Base-by-base conservation (phyloP, 306 rosid genomes). In the Astragalus membranaceus region DNA sequence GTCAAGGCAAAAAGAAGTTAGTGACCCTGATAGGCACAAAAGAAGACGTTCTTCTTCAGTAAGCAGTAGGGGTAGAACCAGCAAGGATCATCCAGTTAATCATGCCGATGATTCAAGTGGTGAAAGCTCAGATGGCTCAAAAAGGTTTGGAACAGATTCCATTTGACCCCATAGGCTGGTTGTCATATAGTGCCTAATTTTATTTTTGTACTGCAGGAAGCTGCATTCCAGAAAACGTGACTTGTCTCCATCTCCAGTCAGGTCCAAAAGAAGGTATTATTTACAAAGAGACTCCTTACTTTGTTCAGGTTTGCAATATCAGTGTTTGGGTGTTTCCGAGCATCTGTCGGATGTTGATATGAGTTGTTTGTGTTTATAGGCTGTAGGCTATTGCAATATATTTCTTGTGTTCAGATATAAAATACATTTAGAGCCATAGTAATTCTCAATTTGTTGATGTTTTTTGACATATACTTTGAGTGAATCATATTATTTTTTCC, bases 231-330 rank as follows among this genome's bases (percentile, higher is more conserved):
- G 95, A 80, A 91, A 81, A 77, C 89, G 73, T n/a, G 82, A 86
- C 75, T 83, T 64, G 23, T 91, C 99, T 36, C 92, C 92, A 26
- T 94, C 97, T 57, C 96, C 96, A 8, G 83, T 82, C 79, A 81
- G 88, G 86, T 91, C 97, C 70, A 88, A 85, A 76, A 82, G 89
- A 87, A 94, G 99, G 99, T 94, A 91, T 66, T 47, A 8, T 80
- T 79, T 85, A 35, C 81, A 54, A 4, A 76, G 49, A 52, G 64
- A 57, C 74, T 71, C 67, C 41, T 71, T 69, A 44, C 44, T 53
- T 55, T 64, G 14, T 74, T 30, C 71, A 43, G 82, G 81, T 72
- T 72, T 67, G 69, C 69, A 37, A 59, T 58, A 44, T 73, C 41
- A 41, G 48, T 47, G 44, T 73, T 70, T 41, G 69, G 75, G 77